Evolutionary conservation across 306 rosid species (phyloP).

Genomic region (Parietaria judaica): DNA sequence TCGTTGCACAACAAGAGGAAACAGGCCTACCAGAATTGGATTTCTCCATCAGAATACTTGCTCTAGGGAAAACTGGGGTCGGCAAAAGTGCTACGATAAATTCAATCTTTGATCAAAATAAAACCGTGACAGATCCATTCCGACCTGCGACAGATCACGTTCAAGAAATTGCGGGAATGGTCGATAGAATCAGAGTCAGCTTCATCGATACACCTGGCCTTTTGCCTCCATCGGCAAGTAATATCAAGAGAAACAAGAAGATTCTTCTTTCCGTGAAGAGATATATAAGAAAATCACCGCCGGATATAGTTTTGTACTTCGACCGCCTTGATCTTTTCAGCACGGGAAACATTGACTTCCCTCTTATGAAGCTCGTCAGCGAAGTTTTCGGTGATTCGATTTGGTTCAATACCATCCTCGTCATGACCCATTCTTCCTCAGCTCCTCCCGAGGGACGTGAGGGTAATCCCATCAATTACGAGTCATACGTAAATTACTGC

Average conservation of each 20-base stretch:
- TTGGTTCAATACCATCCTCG: conserved; percentile 90
- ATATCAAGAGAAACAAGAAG: conserved; percentile 69
- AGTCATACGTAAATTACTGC: conserved; percentile 49
- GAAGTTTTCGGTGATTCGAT: conserved; percentile 79
- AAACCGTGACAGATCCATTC: conserved; percentile 73
- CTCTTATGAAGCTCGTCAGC: conserved; percentile 62
- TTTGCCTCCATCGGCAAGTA: conserved; percentile 46
- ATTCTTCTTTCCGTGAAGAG: conserved; percentile 67
- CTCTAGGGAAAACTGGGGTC: conserved; percentile 89
- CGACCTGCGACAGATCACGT: conserved; percentile 77
- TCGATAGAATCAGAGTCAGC: conserved; percentile 59
- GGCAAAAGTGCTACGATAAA: conserved; percentile 99
- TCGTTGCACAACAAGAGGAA: conserved; percentile 60
- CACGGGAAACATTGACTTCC: conserved; percentile 37
- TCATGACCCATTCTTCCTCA: conserved; percentile 87
- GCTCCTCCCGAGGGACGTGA: conserved; percentile 72
- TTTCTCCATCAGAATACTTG: conserved; percentile 79
- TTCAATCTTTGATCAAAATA: conserved; percentile 71
- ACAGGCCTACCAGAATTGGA: conserved; percentile 44
- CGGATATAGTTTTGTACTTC: conserved; percentile 81
- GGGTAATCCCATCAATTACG: conserved; percentile 57
- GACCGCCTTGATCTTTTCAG: conserved; percentile 76
- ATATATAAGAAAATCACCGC: conserved; percentile 74
- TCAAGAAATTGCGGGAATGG: conserved; percentile 67
- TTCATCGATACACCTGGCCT: conserved; percentile 94